Percentiles rank a stretch among this genome's conserved stretches.
Conservation (phyloP, 345 rosid species). For the Pugionium cornutum region DNA sequence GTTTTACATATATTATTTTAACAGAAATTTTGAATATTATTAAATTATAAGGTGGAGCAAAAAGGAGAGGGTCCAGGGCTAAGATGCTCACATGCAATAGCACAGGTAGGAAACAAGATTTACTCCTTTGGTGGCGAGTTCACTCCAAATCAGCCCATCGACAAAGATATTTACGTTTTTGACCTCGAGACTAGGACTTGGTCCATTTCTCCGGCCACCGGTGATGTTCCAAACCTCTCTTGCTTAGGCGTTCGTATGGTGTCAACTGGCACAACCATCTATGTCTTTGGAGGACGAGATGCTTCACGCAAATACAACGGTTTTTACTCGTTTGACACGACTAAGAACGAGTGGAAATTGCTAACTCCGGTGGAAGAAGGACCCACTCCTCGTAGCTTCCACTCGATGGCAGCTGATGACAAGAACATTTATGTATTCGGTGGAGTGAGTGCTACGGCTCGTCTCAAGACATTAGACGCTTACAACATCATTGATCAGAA, state of each 20-base stretch:
- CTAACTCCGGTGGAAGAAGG: conserved; percentile 35
- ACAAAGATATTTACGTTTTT: conserved; percentile 35
- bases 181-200: conserved; percentile 30
- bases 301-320: conserved; percentile 26
- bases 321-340: conserved; percentile 36
- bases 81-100: conserved; percentile 39
- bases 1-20: too few relatives aligned
- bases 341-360: conserved; percentile 33
- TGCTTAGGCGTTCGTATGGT: conserved; percentile 38
- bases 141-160: conserved; percentile 33
- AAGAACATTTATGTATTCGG: conserved; percentile 33
- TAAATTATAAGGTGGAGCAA: conserved; percentile 30
- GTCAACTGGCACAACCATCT: conserved; percentile 19
- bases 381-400: conserved; percentile 41
- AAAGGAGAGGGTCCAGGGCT: conserved; percentile 27
- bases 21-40: background rate
- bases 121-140: conserved; percentile 40
- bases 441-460: conserved; percentile 9
- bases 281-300: conserved; percentile 40
- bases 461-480: conserved; percentile 28
- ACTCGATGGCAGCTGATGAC: conserved; percentile 42
- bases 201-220: conserved; percentile 34
- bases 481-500: conserved; percentile 31
- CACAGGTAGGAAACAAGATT: conserved; percentile 36
- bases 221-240: conserved; percentile 32